Evolutionary conservation across 768 basidiomycete species (phyloP).

Genomic region (Rhodocollybia butyracea): DNA sequence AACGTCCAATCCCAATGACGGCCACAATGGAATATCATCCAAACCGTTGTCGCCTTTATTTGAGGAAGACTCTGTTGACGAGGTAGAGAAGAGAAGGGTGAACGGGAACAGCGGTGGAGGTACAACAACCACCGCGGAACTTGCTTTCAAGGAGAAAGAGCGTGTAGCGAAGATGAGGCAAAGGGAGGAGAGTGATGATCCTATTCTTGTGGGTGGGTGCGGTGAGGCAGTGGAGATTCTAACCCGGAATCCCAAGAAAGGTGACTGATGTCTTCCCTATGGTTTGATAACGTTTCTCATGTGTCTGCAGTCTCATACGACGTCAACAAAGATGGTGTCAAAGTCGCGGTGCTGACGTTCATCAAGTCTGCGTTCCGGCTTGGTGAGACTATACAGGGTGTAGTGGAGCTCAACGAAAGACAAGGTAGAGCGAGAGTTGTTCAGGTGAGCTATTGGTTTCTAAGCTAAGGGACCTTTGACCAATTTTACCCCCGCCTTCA

Average conservation of each 20-base stretch:
- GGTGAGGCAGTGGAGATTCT: constrained; percentile 89
- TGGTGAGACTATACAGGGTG: constrained; percentile 88
- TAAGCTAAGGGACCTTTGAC: constrained; percentile 5
- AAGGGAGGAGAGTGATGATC: constrained; percentile 35
- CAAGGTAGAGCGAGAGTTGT: constrained; percentile 72
- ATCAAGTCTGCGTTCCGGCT: constrained; percentile 88
- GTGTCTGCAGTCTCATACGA: constrained; percentile 77
- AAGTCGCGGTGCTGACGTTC: constrained; percentile 89
- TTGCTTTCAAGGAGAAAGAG: constrained; percentile 24
- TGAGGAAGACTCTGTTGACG: background rate
- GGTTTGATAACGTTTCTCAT: background rate
- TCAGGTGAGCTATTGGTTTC: too few species aligned
- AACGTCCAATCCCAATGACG: background rate
- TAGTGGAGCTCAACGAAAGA: constrained; percentile 81
- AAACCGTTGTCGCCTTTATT: background rate
- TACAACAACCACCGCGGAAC: constrained; percentile 23
- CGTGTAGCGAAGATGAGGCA: constrained; percentile 21
- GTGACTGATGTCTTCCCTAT: constrained; percentile 36
- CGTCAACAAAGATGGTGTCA: constrained; percentile 88
- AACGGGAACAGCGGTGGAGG: constrained; percentile 40
- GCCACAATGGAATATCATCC: too few species aligned
- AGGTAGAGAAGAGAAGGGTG: constrained; percentile 14
- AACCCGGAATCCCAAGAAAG: constrained; percentile 86
- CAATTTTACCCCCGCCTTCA: background rate
- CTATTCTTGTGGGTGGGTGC: constrained; percentile 47